Conservation (phyloP, 495 filamentous ascomycete species). For the Evernia prunastri region DNA sequence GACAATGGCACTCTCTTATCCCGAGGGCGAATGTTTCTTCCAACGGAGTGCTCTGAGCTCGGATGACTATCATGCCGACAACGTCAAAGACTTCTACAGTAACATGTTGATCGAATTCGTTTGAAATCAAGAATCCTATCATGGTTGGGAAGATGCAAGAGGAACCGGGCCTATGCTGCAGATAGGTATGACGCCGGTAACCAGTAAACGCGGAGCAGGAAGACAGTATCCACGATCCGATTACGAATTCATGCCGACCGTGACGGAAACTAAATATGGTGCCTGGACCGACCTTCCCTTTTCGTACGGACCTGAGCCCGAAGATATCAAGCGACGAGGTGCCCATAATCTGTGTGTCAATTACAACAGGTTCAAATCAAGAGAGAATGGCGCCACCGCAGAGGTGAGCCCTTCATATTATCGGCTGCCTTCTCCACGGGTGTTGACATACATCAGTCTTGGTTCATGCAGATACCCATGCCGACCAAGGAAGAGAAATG, state of each 20-base stretch:
- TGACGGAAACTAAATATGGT: slow-evolving; percentile 6
- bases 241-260: background rate
- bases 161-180: too few species aligned
- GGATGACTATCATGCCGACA: background rate
- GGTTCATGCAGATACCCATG: slow-evolving; percentile 18
- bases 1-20: slow-evolving; percentile 22
- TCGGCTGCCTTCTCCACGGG: background rate
- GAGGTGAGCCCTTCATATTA: background rate
- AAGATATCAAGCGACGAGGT: slow-evolving; percentile 3
- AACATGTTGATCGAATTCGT: slow-evolving; percentile 18
- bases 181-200: too few species aligned
- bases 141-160: background rate
- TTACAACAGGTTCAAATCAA: slow-evolving; percentile 1
- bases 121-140: slow-evolving; percentile 12
- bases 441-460: slow-evolving; percentile 5
- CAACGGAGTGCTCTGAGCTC: background rate
- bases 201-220: too few species aligned
- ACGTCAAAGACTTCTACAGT: slow-evolving; percentile 16
- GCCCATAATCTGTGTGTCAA: slow-evolving; percentile 8
- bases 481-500: slow-evolving; percentile 17
- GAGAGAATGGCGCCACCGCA: slow-evolving; percentile 1
- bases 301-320: background rate
- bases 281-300: background rate
- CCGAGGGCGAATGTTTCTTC: slow-evolving; percentile 23
- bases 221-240: slow-evolving; percentile 11